phyloP scores from a whole-genome alignment of 495 filamentous ascomycete genomes.

The Xanthoparmelia taractica region DNA sequence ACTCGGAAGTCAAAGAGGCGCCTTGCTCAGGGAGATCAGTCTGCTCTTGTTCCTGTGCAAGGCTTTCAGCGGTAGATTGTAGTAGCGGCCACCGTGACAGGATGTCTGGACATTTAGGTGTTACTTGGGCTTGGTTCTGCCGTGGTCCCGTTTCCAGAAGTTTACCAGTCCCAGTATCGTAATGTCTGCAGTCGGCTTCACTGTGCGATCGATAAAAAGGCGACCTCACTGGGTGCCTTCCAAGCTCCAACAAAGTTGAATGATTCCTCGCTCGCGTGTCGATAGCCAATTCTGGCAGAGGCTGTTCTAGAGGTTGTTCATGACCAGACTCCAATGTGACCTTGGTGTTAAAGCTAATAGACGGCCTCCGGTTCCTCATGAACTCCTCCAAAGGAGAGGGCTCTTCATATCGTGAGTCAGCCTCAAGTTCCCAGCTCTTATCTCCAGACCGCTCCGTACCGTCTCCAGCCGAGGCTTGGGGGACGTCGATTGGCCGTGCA shows the following conservation, averaged over 20 bases:
- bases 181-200: slow-evolving; percentile 19
- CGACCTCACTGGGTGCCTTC: slow-evolving; percentile 6
- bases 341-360: slow-evolving; percentile 39
- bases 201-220: slow-evolving; percentile 18
- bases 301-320: slow-evolving; percentile 35
- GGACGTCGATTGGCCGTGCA: slow-evolving; percentile 25
- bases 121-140: slow-evolving; percentile 23
- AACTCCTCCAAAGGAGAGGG: slow-evolving; percentile 40
- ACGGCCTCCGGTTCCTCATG: slow-evolving; percentile 36
- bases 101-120: slow-evolving; percentile 26
- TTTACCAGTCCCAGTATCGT: slow-evolving; percentile 18
- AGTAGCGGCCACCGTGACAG: slow-evolving; percentile 36
- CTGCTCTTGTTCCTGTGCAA: slow-evolving; percentile 32
- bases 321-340: slow-evolving; percentile 36
- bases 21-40: slow-evolving; percentile 35
- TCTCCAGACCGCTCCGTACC: slow-evolving; percentile 14
- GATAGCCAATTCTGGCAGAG: slow-evolving; percentile 30
- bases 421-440: slow-evolving; percentile 13
- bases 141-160: not conserved
- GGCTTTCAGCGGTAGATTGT: slow-evolving; percentile 28
- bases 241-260: slow-evolving; percentile 12
- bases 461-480: slow-evolving; percentile 14
- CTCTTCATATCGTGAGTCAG: slow-evolving; percentile 25
- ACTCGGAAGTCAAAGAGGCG: slow-evolving; percentile 55
- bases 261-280: slow-evolving; percentile 13